Evolutionary conservation across 768 basidiomycete genomes (phyloP).

Genomic region (Tylopilus sp.): DNA sequence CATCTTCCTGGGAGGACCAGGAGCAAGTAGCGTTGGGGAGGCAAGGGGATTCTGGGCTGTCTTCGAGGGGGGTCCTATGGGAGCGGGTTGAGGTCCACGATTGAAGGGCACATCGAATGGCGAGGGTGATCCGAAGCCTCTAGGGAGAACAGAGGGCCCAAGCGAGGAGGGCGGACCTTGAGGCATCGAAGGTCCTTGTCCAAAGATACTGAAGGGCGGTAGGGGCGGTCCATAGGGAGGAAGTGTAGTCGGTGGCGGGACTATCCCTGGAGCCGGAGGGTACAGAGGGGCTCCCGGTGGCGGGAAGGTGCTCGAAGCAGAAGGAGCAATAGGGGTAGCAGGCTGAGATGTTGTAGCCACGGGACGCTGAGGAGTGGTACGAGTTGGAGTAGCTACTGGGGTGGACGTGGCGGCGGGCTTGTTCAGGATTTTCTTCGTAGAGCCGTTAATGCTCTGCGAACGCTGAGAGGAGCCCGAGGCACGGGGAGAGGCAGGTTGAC

Average conservation of each 20-base stretch:
- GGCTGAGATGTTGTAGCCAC: conserved; percentile 41
- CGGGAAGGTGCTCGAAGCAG: conserved; percentile 37
- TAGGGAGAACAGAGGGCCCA: conserved; percentile 52
- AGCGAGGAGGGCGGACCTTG: conserved; percentile 44
- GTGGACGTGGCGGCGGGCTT: conserved; percentile 39
- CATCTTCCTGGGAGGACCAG: conserved; percentile 46
- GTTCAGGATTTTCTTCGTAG: conserved; percentile 60
- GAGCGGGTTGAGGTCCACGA: conserved; percentile 43
- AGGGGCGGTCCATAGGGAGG: conserved; percentile 56
- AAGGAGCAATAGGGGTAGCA: conserved; percentile 38
- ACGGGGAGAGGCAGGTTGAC: conserved; percentile 51
- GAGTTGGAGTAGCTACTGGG: conserved; percentile 31
- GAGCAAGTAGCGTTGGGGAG: conserved; percentile 41
- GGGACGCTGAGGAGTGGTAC: conserved; percentile 37
- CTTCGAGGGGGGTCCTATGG: conserved; percentile 56
- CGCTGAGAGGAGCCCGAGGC: conserved; percentile 48
- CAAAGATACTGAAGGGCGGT: conserved; percentile 50
- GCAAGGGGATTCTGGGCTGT: conserved; percentile 32
- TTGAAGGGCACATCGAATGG: conserved; percentile 51
- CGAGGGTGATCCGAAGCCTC: conserved; percentile 48
- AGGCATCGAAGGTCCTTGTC: conserved; percentile 42
- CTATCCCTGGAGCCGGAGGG: conserved; percentile 38
- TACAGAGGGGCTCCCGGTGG: conserved; percentile 50
- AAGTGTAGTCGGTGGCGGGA: conserved; percentile 42
- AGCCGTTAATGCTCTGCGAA: conserved; percentile 44